phyloP scores from a whole-genome alignment of 2,329 filamentous ascomycete genomes.

The Phyllosticta citriasiana region DNA sequence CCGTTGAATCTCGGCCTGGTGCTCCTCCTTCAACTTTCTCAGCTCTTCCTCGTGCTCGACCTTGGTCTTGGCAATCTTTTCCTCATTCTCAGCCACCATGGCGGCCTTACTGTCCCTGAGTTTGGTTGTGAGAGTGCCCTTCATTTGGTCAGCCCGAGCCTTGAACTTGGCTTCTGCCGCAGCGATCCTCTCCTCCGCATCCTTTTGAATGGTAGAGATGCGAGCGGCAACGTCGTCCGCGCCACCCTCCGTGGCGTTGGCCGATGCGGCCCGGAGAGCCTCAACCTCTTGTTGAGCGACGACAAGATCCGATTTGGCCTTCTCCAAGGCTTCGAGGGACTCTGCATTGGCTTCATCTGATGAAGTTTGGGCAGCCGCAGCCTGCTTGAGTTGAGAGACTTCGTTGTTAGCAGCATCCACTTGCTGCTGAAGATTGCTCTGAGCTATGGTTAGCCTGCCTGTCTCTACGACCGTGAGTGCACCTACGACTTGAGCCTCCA shows the following conservation, averaged over 20 bases:
- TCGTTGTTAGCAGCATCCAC: constrained; percentile 27
- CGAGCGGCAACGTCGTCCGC: constrained; percentile 29
- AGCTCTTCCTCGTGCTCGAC: constrained; percentile 37
- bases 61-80: constrained; percentile 24
- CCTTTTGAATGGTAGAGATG: constrained; percentile 38
- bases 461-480: background rate
- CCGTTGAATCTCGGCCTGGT: constrained; percentile 22
- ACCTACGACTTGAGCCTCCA: constrained; percentile 49
- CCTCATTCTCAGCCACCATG: constrained; percentile 32
- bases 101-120: constrained; percentile 44
- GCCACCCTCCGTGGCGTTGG: constrained; percentile 12
- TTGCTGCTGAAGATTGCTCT: constrained; percentile 31
- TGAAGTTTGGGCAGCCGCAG: background rate
- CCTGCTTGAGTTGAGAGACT: constrained; percentile 19
- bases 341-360: background rate
- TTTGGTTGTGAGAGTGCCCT: constrained; percentile 56
- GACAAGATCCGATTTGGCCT: constrained; percentile 32
- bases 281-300: constrained; percentile 38
- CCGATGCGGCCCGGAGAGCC: constrained; percentile 29
- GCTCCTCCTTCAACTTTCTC: constrained; percentile 14
- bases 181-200: constrained; percentile 38
- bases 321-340: constrained; percentile 17
- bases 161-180: constrained; percentile 60
- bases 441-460: constrained; percentile 11
- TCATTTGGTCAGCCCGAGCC: constrained; percentile 59